phyloP scores from a whole-genome alignment of 352 stramenopile species.

The Achlya hypogyna region DNA sequence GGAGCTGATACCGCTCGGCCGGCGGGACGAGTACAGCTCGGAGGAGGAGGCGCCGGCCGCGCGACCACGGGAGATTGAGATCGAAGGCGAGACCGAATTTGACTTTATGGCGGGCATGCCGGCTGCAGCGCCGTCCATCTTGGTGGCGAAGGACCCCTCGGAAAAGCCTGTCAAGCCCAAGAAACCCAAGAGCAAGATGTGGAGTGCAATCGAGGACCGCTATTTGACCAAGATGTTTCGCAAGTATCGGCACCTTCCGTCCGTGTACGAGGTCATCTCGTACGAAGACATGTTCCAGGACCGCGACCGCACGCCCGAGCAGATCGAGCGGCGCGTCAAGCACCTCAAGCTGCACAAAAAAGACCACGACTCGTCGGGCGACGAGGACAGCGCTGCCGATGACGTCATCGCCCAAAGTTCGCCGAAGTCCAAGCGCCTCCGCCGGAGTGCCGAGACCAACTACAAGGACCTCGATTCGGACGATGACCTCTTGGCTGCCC shows the following conservation, averaged over 20 bases:
- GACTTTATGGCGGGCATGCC: conserved; percentile 35
- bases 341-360: conserved; percentile 58
- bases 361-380: conserved; percentile 49
- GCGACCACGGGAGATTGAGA: conserved; percentile 55
- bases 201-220: conserved; percentile 74
- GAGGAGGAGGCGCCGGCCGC: conserved; percentile 44
- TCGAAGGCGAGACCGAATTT: conserved; percentile 75
- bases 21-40: conserved; percentile 9
- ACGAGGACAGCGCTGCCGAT: conserved; percentile 22
- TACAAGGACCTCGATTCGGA: conserved; percentile 5
- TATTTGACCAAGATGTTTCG: conserved; percentile 70
- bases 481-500: background rate
- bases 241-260: conserved; percentile 72
- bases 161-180: background rate
- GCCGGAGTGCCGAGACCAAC: background rate
- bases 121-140: background rate
- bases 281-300: conserved; percentile 88
- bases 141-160: background rate
- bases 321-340: conserved; percentile 79
- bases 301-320: conserved; percentile 64
- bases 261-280: conserved; percentile 79
- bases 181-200: conserved; percentile 47
- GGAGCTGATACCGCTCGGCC: conserved; percentile 49
- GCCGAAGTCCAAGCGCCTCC: background rate
- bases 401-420: background rate